Evolutionary conservation across 192 early-diverging fungal genomes (phyloP), one percentile per base, ranked within the genome.

Genomic region (Phycomyces nitens): DNA sequence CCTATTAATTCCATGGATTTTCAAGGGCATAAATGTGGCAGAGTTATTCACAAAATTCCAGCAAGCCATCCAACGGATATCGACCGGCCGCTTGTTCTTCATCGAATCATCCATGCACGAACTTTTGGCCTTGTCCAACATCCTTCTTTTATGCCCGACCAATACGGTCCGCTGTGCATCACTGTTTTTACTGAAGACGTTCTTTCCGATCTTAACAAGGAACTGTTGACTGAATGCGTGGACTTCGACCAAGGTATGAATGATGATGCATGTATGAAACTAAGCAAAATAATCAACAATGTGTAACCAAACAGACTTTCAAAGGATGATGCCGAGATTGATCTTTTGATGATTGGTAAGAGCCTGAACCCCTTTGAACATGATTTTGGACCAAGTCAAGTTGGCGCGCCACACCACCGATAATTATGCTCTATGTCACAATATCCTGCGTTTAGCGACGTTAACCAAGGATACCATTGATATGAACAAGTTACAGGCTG

Each of bases 41-140:
- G 20, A 22, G 41, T 59, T 59, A 59, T 47, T 59, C 41, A 59
- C 40, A 59, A 47, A 59, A 41, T 59, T 59, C 56, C 38, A 57
- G 56, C 27, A 57, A 20, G 56, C 56, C 56, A n/a, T 57, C 6
- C n/a, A 29, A 57, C 41, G 43, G 42, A 58, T 58, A 44, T 58
- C 42, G 23, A 50, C 58, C 11, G 27, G 34, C 44, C 58, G 26
- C 16, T 60, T 51, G 58, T 51, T 60, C 44, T 43, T 60, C 43
- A 60, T 51, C 58, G 27, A 60, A 51, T 51, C 47, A 24, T 60
- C 58, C 44, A 50, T 60, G 41, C 58, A 60, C 47, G 58, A 60
- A 18, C 47, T 38, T 51, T 43, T 60, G 26, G 26, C 23, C 44
- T 7, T 60, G 15, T 60, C 24, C 6, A 60, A 60, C 44, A 60